Evolutionary conservation across 768 basidiomycete genomes (phyloP).

Genomic region (Paxillus rubicundulus): DNA sequence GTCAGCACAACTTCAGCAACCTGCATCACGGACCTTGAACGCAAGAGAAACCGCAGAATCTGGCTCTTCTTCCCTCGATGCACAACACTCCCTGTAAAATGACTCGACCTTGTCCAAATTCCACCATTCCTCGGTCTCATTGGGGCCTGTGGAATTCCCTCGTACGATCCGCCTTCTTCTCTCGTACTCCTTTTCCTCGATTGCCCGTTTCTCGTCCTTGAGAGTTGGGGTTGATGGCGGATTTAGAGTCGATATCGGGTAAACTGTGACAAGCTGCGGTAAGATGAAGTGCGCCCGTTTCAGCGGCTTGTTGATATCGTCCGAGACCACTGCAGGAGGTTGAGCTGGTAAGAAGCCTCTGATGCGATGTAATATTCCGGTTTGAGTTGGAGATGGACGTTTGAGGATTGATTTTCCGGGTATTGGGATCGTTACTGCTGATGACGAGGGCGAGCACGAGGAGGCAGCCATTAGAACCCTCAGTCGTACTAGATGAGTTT

Average conservation of each 20-base stretch:
- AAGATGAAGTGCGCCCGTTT: constrained; percentile 92
- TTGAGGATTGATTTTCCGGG: constrained; percentile 84
- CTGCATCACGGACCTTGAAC: constrained; percentile 56
- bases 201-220: constrained; percentile 78
- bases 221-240: constrained; percentile 80
- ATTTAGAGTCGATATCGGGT: constrained; percentile 82
- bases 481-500: too few relatives aligned
- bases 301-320: constrained; percentile 58
- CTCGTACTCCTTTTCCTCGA: constrained; percentile 73
- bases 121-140: constrained; percentile 72
- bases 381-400: constrained; percentile 64
- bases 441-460: constrained; percentile 66
- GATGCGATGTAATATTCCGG: constrained; percentile 70
- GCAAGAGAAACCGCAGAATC: constrained; percentile 64
- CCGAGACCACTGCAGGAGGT: constrained; percentile 25
- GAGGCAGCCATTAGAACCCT: constrained; percentile 24
- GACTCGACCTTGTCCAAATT: constrained; percentile 76
- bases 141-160: constrained; percentile 41
- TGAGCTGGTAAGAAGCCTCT: constrained; percentile 71
- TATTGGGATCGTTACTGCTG: constrained; percentile 75
- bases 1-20: not conserved
- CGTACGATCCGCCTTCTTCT: constrained; percentile 63
- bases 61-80: constrained; percentile 68
- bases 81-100: constrained; percentile 85
- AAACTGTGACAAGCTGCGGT: constrained; percentile 80